Evolutionary conservation across 257 asterid species (phyloP).

Genomic region (Handroanthus guayacan): DNA sequence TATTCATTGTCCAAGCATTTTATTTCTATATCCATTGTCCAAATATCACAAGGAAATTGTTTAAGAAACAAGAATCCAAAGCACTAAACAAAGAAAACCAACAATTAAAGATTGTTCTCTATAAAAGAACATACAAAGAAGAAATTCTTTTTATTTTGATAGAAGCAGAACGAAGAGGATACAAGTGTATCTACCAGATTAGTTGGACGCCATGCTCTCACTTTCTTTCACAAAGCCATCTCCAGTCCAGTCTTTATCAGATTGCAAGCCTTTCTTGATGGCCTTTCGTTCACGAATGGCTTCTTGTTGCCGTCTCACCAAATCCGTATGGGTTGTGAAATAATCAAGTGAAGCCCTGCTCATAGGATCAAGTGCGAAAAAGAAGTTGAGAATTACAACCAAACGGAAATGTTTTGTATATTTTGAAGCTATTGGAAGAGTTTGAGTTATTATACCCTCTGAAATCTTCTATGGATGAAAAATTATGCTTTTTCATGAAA

Average conservation of each 20-base stretch:
- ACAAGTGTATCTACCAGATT: conserved; percentile 31
- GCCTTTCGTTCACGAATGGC: conserved; percentile 77
- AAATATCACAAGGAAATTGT: neutral
- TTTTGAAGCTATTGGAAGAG: neutral
- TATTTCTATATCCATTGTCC: neutral
- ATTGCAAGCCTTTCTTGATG: conserved; percentile 73
- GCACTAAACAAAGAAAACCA: neutral
- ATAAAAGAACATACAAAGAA: conserved; percentile 7
- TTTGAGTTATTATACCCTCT: conserved; percentile 60
- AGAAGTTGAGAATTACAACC: neutral
- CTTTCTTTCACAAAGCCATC: conserved; percentile 88
- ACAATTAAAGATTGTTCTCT: conserved; percentile 19
- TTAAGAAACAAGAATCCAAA: conserved; percentile 12
- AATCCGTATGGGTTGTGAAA: conserved; percentile 75
- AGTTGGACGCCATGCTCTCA: conserved; percentile 95
- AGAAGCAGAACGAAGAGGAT: neutral
- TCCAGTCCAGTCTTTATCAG: conserved; percentile 98
- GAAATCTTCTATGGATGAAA: conserved; percentile 80
- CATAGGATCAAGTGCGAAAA: neutral
- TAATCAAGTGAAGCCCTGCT: conserved; percentile 72
- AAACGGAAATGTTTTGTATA: neutral
- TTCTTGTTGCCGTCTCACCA: conserved; percentile 73
- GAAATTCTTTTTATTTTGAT: neutral
- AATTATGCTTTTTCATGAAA: conserved; percentile 80
- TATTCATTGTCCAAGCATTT: neutral